Percentiles rank a stretch among this genome's conserved stretches.
These are phyloP conservation scores for Amylocystis lapponica DNA, from an alignment of 768 basidiomycete genomes.

Conservation along the genomic window DNA sequence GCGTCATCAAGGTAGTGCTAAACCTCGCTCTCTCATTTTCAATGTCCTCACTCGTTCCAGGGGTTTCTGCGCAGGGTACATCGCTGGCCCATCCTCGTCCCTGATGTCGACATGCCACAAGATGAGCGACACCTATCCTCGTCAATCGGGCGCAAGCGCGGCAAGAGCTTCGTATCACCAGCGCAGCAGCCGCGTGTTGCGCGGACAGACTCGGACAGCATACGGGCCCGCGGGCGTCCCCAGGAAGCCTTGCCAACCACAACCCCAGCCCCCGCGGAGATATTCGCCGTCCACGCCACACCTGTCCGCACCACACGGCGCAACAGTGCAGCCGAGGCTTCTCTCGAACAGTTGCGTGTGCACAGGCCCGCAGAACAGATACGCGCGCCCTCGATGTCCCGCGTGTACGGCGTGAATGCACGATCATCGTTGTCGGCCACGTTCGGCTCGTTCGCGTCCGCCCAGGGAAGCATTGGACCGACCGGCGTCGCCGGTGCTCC, in stretches of 20 bases:
- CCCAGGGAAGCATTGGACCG: too few relatives aligned
- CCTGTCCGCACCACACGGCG: conserved; percentile 27
- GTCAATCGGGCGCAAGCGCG: conserved; percentile 15
- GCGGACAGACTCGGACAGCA: conserved; percentile 6
- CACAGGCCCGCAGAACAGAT: conserved; percentile 23
- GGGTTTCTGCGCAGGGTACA: conserved; percentile 92
- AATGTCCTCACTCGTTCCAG: conserved; percentile 25
- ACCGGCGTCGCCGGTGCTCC: not conserved
- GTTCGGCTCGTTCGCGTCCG: too few relatives aligned
- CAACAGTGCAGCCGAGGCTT: conserved; percentile 63
- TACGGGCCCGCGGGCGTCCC: conserved; percentile 8
- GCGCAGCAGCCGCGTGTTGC: not conserved
- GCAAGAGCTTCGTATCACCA: conserved; percentile 7
- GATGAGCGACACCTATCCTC: conserved; percentile 2
- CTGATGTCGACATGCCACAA: conserved; percentile 2
- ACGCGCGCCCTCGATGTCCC: conserved; percentile 6
- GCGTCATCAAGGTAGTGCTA: conserved; percentile 79
- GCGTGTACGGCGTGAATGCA: too few relatives aligned
- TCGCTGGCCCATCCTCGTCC: conserved; percentile 79
- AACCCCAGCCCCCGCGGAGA: conserved; percentile 13
- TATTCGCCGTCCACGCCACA: conserved; percentile 25
- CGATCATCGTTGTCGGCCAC: too few relatives aligned
- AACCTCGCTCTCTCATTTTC: not conserved
- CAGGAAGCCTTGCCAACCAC: conserved; percentile 18
- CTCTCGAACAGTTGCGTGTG: conserved; percentile 58